Evolutionary conservation across 2,329 filamentous ascomycete species (phyloP).

Genomic region (Immersiporthe knoxdaviesiana): DNA sequence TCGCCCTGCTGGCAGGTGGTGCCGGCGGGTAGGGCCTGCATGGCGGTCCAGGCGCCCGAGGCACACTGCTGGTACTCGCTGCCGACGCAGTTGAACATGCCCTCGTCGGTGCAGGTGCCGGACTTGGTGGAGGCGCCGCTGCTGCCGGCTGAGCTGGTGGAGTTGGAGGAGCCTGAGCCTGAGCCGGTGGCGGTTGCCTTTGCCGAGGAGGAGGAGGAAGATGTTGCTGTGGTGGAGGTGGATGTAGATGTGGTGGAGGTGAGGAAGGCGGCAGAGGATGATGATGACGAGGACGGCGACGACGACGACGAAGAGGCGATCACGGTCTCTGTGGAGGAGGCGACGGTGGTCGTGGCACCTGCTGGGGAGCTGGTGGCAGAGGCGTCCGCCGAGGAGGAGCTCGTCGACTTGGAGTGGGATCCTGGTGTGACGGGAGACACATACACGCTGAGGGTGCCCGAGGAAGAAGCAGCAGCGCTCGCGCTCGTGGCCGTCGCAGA

Average conservation of each 20-base stretch:
- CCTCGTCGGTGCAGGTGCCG: constrained; percentile 39
- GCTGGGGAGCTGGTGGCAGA: constrained; percentile 11
- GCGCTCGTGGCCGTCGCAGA: background rate
- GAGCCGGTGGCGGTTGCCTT: constrained; percentile 17
- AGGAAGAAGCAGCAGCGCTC: background rate
- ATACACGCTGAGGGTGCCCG: constrained; percentile 3
- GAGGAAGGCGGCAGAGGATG: background rate
- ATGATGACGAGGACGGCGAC: constrained; percentile 5
- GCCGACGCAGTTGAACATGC: constrained; percentile 42
- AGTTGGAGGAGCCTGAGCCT: constrained; percentile 16
- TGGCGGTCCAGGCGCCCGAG: constrained; percentile 36
- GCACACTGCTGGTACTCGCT: constrained; percentile 42
- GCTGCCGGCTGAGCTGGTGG: constrained; percentile 16
- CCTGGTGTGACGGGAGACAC: constrained; percentile 11
- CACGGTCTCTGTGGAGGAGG: constrained; percentile 12
- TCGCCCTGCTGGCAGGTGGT: constrained; percentile 37
- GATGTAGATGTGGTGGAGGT: constrained; percentile 15
- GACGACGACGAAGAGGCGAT: constrained; percentile 5
- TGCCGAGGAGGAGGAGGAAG: too few species aligned
- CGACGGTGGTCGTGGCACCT: background rate
- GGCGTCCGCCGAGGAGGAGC: constrained; percentile 13
- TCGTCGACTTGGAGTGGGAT: background rate
- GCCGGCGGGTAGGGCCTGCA: constrained; percentile 37
- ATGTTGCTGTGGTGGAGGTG: constrained; percentile 5
- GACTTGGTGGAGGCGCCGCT: constrained; percentile 30